phyloP scores from a whole-genome alignment of 192 early-diverging fungal genomes.

The Coemansia sp. region DNA sequence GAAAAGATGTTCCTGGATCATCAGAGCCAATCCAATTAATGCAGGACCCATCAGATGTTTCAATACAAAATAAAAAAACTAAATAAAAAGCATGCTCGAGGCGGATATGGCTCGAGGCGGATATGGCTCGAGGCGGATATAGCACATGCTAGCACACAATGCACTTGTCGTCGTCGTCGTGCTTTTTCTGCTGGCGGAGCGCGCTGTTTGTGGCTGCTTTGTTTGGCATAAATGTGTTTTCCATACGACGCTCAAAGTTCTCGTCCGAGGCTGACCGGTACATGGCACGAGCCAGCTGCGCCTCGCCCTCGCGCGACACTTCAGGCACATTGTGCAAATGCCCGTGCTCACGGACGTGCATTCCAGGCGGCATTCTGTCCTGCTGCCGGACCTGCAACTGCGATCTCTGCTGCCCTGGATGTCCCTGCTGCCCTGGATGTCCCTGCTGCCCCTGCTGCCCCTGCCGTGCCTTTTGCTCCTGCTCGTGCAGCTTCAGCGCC shows the following conservation, averaged over 20 bases:
- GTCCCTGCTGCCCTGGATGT: conserved; percentile 14
- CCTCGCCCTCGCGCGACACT: conserved; percentile 15
- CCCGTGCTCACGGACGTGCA: conserved; percentile 15
- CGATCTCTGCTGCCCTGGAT: neutral
- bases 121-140: neutral
- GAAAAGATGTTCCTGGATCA: neutral
- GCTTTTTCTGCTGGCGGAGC: conserved; percentile 5
- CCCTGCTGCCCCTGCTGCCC: neutral
- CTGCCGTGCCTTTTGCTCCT: conserved; percentile 35
- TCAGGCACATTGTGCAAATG: conserved; percentile 41
- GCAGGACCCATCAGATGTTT: neutral
- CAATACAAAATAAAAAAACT: conserved; percentile 1
- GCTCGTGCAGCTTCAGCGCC: conserved; percentile 47
- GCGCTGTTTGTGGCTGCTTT: conserved; percentile 4
- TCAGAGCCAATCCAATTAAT: conserved; percentile 1
- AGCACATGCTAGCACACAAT: conserved; percentile 11
- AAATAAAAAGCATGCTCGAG: conserved; percentile 6
- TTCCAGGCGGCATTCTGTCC: conserved; percentile 41
- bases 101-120: neutral
- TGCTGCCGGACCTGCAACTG: conserved; percentile 36
- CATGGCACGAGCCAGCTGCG: conserved; percentile 13
- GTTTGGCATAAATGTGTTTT: conserved; percentile 29
- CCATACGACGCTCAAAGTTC: conserved; percentile 33
- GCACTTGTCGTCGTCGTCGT: conserved; percentile 14
- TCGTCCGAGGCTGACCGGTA: conserved; percentile 19